These are phyloP conservation scores for Penicillium diatomitis DNA, from an alignment of 495 filamentous ascomycete genomes.

Conservation along the genomic window DNA sequence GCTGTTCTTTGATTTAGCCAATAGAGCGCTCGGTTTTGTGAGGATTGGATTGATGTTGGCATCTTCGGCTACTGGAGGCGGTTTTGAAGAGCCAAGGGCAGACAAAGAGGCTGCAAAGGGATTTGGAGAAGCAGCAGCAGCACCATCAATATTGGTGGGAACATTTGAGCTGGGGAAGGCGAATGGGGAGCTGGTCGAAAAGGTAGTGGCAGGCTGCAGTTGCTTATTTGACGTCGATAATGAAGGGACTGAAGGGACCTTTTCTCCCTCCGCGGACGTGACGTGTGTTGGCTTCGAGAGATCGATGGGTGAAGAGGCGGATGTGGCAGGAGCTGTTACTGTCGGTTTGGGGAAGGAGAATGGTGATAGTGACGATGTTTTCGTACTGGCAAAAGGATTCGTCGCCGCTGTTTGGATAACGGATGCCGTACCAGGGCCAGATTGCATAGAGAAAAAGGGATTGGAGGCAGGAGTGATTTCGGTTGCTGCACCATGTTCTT, in stretches of 20 bases:
- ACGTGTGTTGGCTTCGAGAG: neutral
- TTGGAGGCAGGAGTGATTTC: neutral
- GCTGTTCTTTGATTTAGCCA: neutral
- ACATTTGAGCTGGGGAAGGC: neutral
- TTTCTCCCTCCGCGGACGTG: too few species aligned
- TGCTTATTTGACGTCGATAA: neutral
- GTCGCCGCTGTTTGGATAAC: too few species aligned
- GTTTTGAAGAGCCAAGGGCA: conserved; percentile 1
- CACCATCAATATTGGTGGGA: neutral
- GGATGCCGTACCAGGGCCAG: too few species aligned
- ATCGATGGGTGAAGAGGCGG: neutral
- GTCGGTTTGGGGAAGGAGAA: conserved; percentile 3
- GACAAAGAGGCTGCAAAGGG: conserved; percentile 8
- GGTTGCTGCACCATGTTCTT: neutral
- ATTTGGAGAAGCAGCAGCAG: conserved; percentile 1
- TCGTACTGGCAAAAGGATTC: too few species aligned
- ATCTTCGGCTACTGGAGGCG: neutral
- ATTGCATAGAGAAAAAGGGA: neutral
- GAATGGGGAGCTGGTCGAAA: neutral
- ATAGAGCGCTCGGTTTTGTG: neutral
- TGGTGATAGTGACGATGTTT: neutral
- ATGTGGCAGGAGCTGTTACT: neutral
- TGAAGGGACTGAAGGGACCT: neutral
- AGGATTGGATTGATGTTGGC: neutral
- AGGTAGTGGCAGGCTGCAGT: neutral